These are phyloP conservation scores for Paramecium bursaria DNA, from an alignment of 73 alveolate genomes.

Conservation along the genomic window DNA sequence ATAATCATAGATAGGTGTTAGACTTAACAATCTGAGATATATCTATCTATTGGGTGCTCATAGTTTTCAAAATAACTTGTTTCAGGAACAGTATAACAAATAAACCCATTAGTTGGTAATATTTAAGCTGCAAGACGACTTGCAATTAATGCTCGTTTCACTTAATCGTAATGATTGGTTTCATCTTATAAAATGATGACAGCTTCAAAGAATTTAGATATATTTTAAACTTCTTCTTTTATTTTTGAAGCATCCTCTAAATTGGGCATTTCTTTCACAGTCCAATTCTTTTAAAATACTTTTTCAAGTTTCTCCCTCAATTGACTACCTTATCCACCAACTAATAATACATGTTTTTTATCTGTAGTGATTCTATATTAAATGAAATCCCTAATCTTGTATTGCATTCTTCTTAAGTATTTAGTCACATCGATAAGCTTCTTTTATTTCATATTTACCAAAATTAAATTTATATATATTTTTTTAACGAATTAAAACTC, in stretches of 20 bases:
- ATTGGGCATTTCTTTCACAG: conserved; percentile 19
- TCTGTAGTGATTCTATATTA: conserved; percentile 19
- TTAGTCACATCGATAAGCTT: conserved; percentile 44
- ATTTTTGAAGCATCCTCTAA: neutral
- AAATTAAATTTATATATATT: no score
- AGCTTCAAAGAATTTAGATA: conserved; percentile 22
- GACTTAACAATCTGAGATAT: conserved; percentile 30
- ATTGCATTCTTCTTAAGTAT: conserved; percentile 40
- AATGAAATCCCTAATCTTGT: conserved; percentile 3
- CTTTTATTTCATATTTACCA: no score
- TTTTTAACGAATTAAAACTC: no score
- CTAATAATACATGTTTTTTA: conserved; percentile 32
- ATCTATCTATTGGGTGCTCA: neutral
- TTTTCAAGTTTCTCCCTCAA: neutral
- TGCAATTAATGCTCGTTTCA: conserved; percentile 29
- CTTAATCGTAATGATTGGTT: neutral
- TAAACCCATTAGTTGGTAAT: conserved; percentile 33
- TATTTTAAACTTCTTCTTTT: neutral
- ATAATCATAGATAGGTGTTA: conserved; percentile 21
- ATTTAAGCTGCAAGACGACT: conserved; percentile 42
- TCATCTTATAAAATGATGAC: conserved; percentile 27
- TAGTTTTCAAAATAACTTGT: conserved; percentile 29
- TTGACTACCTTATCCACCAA: conserved; percentile 46
- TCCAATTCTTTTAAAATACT: conserved; percentile 7
- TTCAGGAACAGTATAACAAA: conserved; percentile 13